phyloP scores from a whole-genome alignment of 2,329 filamentous ascomycete species.

The Tolypocladium tropicale region DNA sequence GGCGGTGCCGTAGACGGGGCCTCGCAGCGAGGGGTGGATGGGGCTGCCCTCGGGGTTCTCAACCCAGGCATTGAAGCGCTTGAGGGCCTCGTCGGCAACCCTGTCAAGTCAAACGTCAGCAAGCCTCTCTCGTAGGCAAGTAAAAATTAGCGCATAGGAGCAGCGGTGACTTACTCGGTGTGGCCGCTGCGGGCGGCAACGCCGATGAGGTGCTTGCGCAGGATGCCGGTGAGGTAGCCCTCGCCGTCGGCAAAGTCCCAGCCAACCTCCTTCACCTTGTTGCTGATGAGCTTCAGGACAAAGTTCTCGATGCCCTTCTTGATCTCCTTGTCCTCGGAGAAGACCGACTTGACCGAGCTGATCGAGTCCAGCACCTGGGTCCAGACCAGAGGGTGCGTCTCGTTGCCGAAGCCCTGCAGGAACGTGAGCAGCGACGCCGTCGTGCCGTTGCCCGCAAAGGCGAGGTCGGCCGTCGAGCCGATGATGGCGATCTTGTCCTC shows the following conservation, averaged over 20 bases:
- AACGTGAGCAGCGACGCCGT: conserved; percentile 77
- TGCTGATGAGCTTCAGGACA: conserved; percentile 63
- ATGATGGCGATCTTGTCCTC: conserved; percentile 91
- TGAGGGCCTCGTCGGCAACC: conserved; percentile 61
- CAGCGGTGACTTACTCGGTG: conserved; percentile 44
- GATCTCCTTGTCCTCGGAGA: conserved; percentile 64
- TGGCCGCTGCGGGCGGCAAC: conserved; percentile 70
- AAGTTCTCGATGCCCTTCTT: conserved; percentile 68
- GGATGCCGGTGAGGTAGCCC: conserved; percentile 70
- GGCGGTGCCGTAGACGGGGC: conserved; percentile 69
- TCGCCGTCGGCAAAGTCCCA: conserved; percentile 76
- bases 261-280: conserved; percentile 68
- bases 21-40: conserved; percentile 73
- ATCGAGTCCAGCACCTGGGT: conserved; percentile 72
- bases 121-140: neutral
- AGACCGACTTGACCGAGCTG: conserved; percentile 70
- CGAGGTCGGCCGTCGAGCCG: conserved; percentile 80
- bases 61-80: conserved; percentile 72
- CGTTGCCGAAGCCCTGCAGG: conserved; percentile 70
- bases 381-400: conserved; percentile 84
- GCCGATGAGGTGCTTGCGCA: conserved; percentile 71
- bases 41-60: conserved; percentile 55
- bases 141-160: neutral
- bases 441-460: conserved; percentile 74
- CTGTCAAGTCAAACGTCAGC: conserved; percentile 27